Conservation (phyloP, 192 early-diverging fungal genomes). For the Backusella mclennaniae region DNA sequence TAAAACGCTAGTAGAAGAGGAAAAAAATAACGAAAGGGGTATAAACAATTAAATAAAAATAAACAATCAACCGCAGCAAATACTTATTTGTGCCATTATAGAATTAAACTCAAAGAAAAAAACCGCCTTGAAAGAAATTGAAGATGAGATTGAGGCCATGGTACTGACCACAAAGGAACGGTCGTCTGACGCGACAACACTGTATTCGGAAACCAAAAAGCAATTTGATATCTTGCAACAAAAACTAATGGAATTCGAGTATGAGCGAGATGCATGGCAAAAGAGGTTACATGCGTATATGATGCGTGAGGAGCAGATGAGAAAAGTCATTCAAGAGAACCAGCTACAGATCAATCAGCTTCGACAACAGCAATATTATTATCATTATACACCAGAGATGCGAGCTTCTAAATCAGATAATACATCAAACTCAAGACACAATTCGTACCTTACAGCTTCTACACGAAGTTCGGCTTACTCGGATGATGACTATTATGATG, state of each 20-base stretch:
- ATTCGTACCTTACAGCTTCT: background rate
- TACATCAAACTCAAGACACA: background rate
- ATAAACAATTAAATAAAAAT: background rate
- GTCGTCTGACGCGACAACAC: background rate
- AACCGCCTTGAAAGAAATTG: background rate
- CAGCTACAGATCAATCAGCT: conserved; percentile 1
- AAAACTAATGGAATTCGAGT: background rate
- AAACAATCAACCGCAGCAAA: background rate
- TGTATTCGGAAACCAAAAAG: background rate
- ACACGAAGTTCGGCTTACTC: background rate
- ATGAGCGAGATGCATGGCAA: conserved; percentile 9
- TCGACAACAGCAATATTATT: background rate
- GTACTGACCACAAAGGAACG: background rate
- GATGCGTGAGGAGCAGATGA: conserved; percentile 6
- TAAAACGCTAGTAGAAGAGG: conserved; percentile 16
- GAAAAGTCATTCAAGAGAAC: conserved; percentile 6
- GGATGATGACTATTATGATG: conserved; percentile 1
- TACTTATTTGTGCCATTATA: background rate
- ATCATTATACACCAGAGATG: background rate
- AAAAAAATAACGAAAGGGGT: background rate
- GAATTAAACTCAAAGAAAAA: background rate
- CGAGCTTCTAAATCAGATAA: background rate
- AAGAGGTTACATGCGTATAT: conserved; percentile 1
- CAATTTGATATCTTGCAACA: conserved; percentile 8
- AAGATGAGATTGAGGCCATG: background rate